Base-by-base conservation (phyloP, 805 yeast species). In the Metschnikowia arizonensis region DNA sequence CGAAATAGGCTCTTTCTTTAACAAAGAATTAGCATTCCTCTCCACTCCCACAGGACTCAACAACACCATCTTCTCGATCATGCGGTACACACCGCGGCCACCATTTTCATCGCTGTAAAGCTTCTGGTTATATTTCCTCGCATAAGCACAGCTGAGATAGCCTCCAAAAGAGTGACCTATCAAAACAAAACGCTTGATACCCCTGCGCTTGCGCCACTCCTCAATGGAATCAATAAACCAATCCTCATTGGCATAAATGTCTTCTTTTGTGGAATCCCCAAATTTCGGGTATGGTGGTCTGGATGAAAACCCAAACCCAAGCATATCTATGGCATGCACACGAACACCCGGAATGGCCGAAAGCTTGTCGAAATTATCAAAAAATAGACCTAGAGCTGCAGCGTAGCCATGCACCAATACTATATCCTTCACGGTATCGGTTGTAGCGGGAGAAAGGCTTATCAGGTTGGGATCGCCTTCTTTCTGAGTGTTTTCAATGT, bases 381-480 rank as follows among this genome's bases (percentile, higher is more conserved):
- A 77, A 55, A 81, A 91, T 44, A 88, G 81, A 21, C 95, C 91
- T 11, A 89, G 76, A 1, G 95, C 87, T 0, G 98, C 96, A 1
- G 96, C 97, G 59, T 88, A 89, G 0, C 99, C 99, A 63, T 91
- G 99, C 4, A 93, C 66, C 50, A 91, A 63, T 2, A 93, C 88
- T 19, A 89, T 63, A 62, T 82, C 86, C 45, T 63, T 65, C 21
- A 57, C 62, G 5, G 43, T 40, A 38, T 43, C 45, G 3, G 33
- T 31, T 2, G 29, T 24, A 17, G 52, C 36, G 7, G 32, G 37
- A 2, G 49, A 25, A 10, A 46, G 17, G 15, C 12, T 21, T 7
- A 39, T 14, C 29, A 23, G 14, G 19, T 24, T 24, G 14, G 31
- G 32, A 1, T 28, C 40, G 41, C 41, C 45, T 3, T 85, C 77